Evolutionary conservation across 2,329 filamentous ascomycete genomes (phyloP), one percentile per base, ranked within the genome.

Genomic region (Davidsoniella australis): DNA sequence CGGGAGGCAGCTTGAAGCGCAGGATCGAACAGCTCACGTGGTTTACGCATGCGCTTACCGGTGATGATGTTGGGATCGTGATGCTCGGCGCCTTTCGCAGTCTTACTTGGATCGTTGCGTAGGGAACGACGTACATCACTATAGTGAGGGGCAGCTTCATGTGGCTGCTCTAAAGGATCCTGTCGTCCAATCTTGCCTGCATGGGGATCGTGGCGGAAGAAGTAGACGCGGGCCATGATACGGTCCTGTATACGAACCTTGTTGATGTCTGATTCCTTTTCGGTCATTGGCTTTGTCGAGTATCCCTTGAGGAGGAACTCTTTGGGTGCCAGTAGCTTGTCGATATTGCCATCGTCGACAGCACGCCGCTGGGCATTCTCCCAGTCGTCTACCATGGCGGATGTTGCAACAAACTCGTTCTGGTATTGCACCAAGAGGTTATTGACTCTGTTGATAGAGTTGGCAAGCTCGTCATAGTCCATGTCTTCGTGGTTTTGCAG

Each of bases 201-300:
- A 47, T 75, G 71, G 8, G 71, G 66, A 55, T 79, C 75, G 55
- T 78, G 76, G 53, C 77, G 72, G 56, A 79, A 78, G 14, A 72
- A 70, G 56, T 79, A 80, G 1, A 70, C 67, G 53, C 72, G 67
- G 6, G 76, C 75, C 68, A 75, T 73, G 53, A 77, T 65, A 49
- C 66, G 66, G 61, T 79, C 75, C 58, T 80, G 71, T 48, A 66
- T 58, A 49, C 72, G 69, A 4, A 68, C 64, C 41, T 72, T 66
- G 20, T 66, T 62, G 0, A 66, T 66, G 48, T 71, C 69, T 26
- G 61, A 64, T 53, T 64, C 61, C 40, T 67, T 64, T 12, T 70
- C 66, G 44, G 68, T 65, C 54, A 64, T 61, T n/a, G 47, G 9
- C 43, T 67, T 65, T 16, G 71, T 67, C 45, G 68, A 67, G 55